Evolutionary conservation across 78 protist species (phyloP).

Genomic region (Dictyostelium purpureum): DNA sequence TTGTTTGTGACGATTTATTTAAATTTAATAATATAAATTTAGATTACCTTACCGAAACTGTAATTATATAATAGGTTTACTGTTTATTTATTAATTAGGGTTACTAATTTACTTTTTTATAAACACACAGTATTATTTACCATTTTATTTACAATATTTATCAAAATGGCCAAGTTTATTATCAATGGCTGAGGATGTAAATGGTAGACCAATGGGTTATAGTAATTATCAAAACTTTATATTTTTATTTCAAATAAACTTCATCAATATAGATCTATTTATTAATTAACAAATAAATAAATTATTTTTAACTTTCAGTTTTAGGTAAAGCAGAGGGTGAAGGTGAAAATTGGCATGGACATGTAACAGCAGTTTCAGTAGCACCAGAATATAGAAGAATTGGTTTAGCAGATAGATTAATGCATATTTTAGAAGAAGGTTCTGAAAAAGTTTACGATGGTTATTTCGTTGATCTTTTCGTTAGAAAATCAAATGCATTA

Average conservation of each 20-base stretch:
- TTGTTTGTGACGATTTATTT: constrained; percentile 86
- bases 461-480: constrained; percentile 98
- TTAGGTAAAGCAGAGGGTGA: constrained; percentile 94
- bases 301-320: constrained; percentile 31
- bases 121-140: constrained; percentile 82
- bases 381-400: constrained; percentile 95
- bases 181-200: constrained; percentile 82
- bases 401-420: constrained; percentile 90
- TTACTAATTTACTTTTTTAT: neutral
- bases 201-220: constrained; percentile 92
- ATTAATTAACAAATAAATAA: too few species aligned
- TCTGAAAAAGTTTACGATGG: constrained; percentile 90
- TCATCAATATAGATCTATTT: neutral
- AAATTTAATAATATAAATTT: constrained; percentile 85
- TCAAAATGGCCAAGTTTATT: constrained; percentile 94
- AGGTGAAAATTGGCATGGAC: constrained; percentile 96
- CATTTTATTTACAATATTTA: constrained; percentile 95
- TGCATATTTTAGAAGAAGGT: constrained; percentile 92
- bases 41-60: constrained; percentile 89
- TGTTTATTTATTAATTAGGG: neutral
- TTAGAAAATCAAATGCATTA: constrained; percentile 92
- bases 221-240: constrained; percentile 46
- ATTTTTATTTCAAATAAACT: neutral
- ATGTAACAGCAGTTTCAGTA: constrained; percentile 98
- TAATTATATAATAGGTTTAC: neutral